Evolutionary conservation across 2,329 filamentous ascomycete species (phyloP), one percentile per base, ranked within the genome.

Genomic region (Colletotrichum paranaense): DNA sequence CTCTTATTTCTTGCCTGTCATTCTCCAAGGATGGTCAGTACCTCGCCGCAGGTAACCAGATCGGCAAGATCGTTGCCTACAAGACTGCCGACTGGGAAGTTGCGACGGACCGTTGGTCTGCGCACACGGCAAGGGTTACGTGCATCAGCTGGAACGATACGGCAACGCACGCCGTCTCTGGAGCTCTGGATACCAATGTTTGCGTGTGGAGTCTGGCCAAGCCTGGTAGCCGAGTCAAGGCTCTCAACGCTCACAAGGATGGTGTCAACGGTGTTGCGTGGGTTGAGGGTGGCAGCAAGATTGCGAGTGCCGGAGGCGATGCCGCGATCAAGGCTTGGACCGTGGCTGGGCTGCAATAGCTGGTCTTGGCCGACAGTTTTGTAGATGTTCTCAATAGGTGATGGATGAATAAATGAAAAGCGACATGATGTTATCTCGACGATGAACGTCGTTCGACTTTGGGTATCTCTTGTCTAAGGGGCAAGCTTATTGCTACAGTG

Each of bases 231-330:
- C 90, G 96, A 77, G 90, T 97, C 77, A 96, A 97, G 86, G 92
- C 92, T 16, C 84, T 91, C 26, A 97, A 98, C 80, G 95, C 96
- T 62, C 97, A 99, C 85, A 98, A 98, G 85, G 97, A 98, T 80
- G 97, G 97, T 11, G 95, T 98, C 22, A 95, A 93, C 77, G 96
- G 94, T 19, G 93, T 98, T 19, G 89, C 89, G 14, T 99, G 96
- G 95, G 88, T 94, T 16, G 88, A 88, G 32, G 90, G 89, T 9
- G 87, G 87, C 71, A 60, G 38, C 28, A 94, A 90, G 84, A 88
- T 98, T 62, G 91, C 94, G 11, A 97, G 93, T 77, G 91, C 91
- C 5, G 97, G 97, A 58, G 94, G 92, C 12, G 97, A 99, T 88
- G 96, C 94, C 42, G 92, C 94, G 1, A 89, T 99, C 60, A 99